These are phyloP conservation scores for Cercis canadensis DNA, from an alignment of 306 rosid species.

Conservation along the genomic window DNA sequence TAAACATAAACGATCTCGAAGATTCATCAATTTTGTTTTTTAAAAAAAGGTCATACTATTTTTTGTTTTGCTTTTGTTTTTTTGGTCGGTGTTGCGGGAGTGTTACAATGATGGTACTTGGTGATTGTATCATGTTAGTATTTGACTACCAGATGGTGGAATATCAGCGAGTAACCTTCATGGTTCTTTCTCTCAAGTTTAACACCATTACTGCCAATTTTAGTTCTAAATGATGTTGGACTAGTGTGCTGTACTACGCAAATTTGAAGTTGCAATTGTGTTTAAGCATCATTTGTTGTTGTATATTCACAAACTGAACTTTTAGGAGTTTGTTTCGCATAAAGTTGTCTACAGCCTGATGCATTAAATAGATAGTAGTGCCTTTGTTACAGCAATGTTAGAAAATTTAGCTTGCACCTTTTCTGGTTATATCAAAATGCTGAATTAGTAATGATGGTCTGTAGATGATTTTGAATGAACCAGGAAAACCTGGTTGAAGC, in stretches of 20 bases:
- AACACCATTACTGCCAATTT: neutral
- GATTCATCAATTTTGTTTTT: neutral
- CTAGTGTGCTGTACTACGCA: neutral
- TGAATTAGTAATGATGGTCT: slow-evolving; percentile 10
- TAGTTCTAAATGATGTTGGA: slow-evolving; percentile 1
- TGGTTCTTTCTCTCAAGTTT: neutral
- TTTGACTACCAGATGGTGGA: slow-evolving; percentile 10
- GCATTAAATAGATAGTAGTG: neutral
- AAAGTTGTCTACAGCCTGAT: slow-evolving; percentile 2
- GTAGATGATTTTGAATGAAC: slow-evolving; percentile 5
- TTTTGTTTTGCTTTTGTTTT: neutral
- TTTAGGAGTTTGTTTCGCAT: slow-evolving; percentile 1
- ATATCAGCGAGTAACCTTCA: slow-evolving; percentile 8
- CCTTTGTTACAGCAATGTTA: neutral
- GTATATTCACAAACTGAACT: slow-evolving; percentile 11
- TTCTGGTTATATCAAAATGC: neutral
- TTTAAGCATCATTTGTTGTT: slow-evolving; percentile 9
- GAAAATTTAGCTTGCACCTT: neutral
- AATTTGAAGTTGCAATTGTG: neutral
- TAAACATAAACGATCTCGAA: slow-evolving; percentile 31
- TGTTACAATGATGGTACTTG: slow-evolving; percentile 1
- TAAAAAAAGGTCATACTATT: slow-evolving; percentile 1
- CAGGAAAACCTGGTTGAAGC: slow-evolving; percentile 3
- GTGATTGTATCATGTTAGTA: too few species aligned
- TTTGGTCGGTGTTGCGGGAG: slow-evolving; percentile 11